Percentiles rank a stretch among this genome's conserved stretches.
Conservation (phyloP, 768 basidiomycete species). For the Mycena rosella region DNA sequence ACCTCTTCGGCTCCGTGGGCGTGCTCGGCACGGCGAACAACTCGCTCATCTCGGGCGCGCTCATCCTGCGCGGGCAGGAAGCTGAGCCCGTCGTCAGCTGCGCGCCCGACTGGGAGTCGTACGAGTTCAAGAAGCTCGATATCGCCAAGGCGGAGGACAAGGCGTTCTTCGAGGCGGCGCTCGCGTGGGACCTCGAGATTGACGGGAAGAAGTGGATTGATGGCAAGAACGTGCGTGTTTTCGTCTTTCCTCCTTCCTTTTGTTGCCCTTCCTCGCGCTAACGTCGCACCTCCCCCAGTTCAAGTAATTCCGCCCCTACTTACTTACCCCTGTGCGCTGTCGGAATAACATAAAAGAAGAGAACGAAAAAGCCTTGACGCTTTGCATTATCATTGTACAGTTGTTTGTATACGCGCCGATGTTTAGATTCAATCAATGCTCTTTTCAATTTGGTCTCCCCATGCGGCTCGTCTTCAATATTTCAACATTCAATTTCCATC, state of each 20-base stretch:
- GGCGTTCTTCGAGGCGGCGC: conserved; percentile 90
- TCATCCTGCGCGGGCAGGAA: conserved; percentile 89
- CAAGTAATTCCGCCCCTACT: conserved; percentile 50
- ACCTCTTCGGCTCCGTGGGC: conserved; percentile 93
- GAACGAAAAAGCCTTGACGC: too few relatives aligned
- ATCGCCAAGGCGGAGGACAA: conserved; percentile 81
- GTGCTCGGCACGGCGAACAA: conserved; percentile 87
- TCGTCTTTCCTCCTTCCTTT: not conserved
- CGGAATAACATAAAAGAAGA: conserved; percentile 24
- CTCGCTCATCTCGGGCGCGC: conserved; percentile 83
- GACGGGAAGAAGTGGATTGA: conserved; percentile 93
- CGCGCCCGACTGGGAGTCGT: conserved; percentile 95
- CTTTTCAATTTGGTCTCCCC: too few relatives aligned
- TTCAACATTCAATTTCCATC: too few relatives aligned
- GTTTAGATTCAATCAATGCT: too few relatives aligned
- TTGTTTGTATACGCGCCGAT: conserved; percentile 3
- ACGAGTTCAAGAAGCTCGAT: conserved; percentile 84
- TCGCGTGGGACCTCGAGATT: conserved; percentile 94
- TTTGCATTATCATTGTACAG: conserved; percentile 9
- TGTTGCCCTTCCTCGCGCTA: not conserved
- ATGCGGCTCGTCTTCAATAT: too few relatives aligned
- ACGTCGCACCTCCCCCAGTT: conserved; percentile 41
- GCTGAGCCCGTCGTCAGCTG: conserved; percentile 76
- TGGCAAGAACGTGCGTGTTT: conserved; percentile 87
- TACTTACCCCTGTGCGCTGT: conserved; percentile 3